These are phyloP conservation scores for Viridothelium virens DNA, from an alignment of 495 filamentous ascomycete genomes.

Conservation along the genomic window DNA sequence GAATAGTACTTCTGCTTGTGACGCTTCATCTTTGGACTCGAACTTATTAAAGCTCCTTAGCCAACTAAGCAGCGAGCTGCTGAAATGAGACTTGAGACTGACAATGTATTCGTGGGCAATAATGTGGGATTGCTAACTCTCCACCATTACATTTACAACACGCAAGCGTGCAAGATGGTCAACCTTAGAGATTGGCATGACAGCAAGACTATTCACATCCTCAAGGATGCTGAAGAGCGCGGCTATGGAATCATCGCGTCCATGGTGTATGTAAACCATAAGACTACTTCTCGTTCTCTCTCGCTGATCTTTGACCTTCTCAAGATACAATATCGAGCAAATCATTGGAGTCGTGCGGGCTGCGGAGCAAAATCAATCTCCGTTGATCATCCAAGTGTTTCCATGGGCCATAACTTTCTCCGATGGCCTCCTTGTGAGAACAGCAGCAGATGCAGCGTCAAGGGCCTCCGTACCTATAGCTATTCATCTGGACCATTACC, in stretches of 20 bases:
- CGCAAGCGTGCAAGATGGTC: slow-evolving; percentile 11
- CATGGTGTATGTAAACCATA: slow-evolving; percentile 13
- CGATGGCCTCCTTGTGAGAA: slow-evolving; percentile 20
- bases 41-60: background rate
- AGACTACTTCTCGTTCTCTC: background rate
- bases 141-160: background rate
- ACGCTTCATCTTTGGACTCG: background rate
- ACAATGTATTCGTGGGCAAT: background rate
- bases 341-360: slow-evolving; percentile 20
- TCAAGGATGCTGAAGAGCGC: slow-evolving; percentile 17
- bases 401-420: slow-evolving; percentile 22
- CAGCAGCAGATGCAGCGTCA: slow-evolving; percentile 24
- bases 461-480: slow-evolving; percentile 24
- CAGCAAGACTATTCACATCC: slow-evolving; percentile 17
- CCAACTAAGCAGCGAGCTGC: background rate
- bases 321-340: slow-evolving; percentile 24
- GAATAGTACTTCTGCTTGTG: background rate
- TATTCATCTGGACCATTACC: slow-evolving; percentile 26
- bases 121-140: background rate
- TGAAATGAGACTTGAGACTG: background rate
- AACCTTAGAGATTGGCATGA: slow-evolving; percentile 7
- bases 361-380: slow-evolving; percentile 18
- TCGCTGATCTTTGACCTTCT: background rate
- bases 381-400: slow-evolving; percentile 20
- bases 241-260: slow-evolving; percentile 18